Base-by-base conservation (phyloP, 345 rosid species). In the Acer negundo region DNA sequence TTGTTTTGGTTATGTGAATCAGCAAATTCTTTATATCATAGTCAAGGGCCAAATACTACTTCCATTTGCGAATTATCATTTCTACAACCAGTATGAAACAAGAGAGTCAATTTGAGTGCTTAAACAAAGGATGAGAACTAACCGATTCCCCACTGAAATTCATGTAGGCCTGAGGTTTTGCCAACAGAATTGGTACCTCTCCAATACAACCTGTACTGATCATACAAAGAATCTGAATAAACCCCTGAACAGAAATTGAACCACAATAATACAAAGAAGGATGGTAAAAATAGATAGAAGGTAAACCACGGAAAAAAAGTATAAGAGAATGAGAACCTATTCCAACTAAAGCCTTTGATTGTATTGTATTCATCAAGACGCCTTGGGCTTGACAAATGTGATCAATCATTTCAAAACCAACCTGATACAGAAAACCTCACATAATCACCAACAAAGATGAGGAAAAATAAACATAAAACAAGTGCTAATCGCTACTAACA, bases 71-170 rank as follows among this genome's bases (percentile, higher is more conserved):
- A 28, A 75, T 59, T 63, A 63, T 23, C 44, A 67, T 56, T 59
- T 74, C 23, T 15, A 17, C 1, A 7, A 9, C 17, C 7, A 20
- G 6, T 10, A n/a, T 23, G 51, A 23, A 24, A 61, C 13, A 2
- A 58, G 23, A 24, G 23, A 38, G 7, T 28, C 10, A 17, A 62
- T 12, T 49, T 24, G 51, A 80, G 13, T 70, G 49, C 23, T 46
- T 35, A 75, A 55, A 58, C 6, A 13, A 79, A 47, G 78, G 67
- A 78, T 8, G 26, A 74, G 77, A 58, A 82, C 97, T 80, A 78
- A 95, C 98, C 77, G 97, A 77, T 85, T 95, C 97, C 35, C 98
- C 98, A 78, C 97, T 90, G 82, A 91, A 93, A 83, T 95, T 95
- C 98, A 95, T 90, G 70, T 93, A 95, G 17, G 97, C 82, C 85